Percentiles rank a stretch among this genome's conserved stretches.
Conservation (phyloP, 805 yeast genomes). For the Saturnispora galanensis region DNA sequence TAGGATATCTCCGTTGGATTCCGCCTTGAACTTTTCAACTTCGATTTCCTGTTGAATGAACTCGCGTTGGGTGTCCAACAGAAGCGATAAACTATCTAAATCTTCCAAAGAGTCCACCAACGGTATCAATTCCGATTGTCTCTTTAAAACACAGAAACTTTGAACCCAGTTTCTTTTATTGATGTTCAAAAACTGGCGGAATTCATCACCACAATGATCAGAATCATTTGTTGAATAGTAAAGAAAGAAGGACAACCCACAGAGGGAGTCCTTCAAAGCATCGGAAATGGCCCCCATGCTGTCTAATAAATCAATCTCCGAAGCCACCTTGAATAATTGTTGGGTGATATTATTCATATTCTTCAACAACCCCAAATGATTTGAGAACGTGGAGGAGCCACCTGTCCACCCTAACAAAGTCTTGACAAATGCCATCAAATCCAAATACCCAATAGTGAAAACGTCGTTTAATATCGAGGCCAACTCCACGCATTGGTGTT, state of each 20-base stretch:
- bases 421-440: slow-evolving; percentile 8
- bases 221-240: slow-evolving; percentile 18
- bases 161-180: slow-evolving; percentile 45
- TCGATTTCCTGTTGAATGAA: slow-evolving; percentile 13
- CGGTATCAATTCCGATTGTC: slow-evolving; percentile 43
- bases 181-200: slow-evolving; percentile 10
- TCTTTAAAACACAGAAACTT: slow-evolving; percentile 40
- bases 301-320: neutral
- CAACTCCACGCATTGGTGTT: slow-evolving; percentile 2
- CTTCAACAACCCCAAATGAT: slow-evolving; percentile 12
- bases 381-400: slow-evolving; percentile 13
- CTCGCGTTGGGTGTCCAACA: slow-evolving; percentile 37
- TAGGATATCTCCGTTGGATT: slow-evolving; percentile 4
- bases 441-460: slow-evolving; percentile 8
- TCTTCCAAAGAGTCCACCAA: slow-evolving; percentile 62
- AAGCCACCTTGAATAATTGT: slow-evolving; percentile 1
- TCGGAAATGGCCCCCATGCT: neutral
- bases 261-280: slow-evolving; percentile 11
- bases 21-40: slow-evolving; percentile 15
- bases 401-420: neutral
- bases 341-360: slow-evolving; percentile 16
- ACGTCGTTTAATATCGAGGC: slow-evolving; percentile 7
- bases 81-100: slow-evolving; percentile 49
- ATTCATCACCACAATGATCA: slow-evolving; percentile 4
- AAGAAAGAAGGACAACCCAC: slow-evolving; percentile 18